Evolutionary conservation across 2,329 filamentous ascomycete species (phyloP), one percentile per base, ranked within the genome.

Genomic region (Talaromyces sp.): DNA sequence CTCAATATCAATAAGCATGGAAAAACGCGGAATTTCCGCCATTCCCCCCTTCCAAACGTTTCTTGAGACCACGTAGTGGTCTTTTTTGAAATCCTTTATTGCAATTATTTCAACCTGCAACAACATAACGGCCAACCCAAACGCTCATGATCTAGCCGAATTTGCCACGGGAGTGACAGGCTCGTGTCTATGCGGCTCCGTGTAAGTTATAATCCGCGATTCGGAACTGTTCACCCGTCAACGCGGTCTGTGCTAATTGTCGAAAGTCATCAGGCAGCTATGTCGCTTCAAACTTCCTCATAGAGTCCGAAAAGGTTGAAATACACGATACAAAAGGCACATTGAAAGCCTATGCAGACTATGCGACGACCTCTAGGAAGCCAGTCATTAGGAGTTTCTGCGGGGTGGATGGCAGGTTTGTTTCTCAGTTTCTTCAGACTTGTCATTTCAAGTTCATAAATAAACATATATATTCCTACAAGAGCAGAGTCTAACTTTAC

Each of bases 131-230:
- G 42, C 42, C 9, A 23, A 59, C 18, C 57, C 57, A 10, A 59
- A 59, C 3, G 8, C 44, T 2, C 44, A 16, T 33, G 42, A 50
- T 31, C 4, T 34, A 10, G 5, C 42, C 40, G 4, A 50, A 33
- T 59, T 59, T 18, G 42, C 42, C n/a, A 4, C 28, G 6, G 57
- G 57, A 16, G n/a, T 60, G 18, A 56, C 50, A 28, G 77, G 78
- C 12, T 73, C 75, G 7, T 83, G 80, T 64, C 74, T 81, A 44
- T 82, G 80, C 68, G 78, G 78, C 58, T 73, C 75, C 61, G 78
- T 83, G 27, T 76, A 69, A n/a, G 79, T 83, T 2, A 81, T 75
- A 8, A 79, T 83, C 66, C 74, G 74, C 62, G 81, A 83, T 64
- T 64, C 67, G 12, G 78, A 82, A 18, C 76, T 83, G 27, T 83